Conservation (phyloP, 2,329 filamentous ascomycete genomes). For the Didymella lethalis region DNA sequence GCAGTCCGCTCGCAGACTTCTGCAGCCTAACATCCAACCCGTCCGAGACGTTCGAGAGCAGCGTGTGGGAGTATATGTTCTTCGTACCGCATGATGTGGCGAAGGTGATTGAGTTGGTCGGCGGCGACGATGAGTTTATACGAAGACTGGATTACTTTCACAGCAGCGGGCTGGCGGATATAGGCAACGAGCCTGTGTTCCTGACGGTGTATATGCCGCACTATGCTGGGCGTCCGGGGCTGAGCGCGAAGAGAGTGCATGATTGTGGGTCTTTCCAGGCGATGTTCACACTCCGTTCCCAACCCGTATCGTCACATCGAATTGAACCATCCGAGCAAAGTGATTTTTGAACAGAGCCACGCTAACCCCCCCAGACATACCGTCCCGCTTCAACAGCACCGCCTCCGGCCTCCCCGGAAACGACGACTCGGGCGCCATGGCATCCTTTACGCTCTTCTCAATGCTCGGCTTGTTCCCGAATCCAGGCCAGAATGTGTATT, state of each 20-base stretch:
- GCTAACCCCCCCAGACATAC: background rate
- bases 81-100: background rate
- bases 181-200: background rate
- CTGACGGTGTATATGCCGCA: background rate
- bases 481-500: background rate
- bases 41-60: background rate
- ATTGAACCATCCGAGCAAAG: too few species aligned
- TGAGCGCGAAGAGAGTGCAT: background rate
- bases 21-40: conserved; percentile 45
- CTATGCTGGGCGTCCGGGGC: background rate
- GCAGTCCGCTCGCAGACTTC: conserved; percentile 41
- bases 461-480: background rate
- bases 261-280: background rate
- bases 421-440: background rate
- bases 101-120: background rate
- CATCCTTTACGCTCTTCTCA: background rate
- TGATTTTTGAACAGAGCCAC: background rate
- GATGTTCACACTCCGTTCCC: too few species aligned
- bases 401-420: background rate
- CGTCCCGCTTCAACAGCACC: background rate
- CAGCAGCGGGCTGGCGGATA: background rate
- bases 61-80: background rate
- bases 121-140: background rate
- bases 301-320: too few species aligned
- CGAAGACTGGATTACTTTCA: background rate